phyloP scores from a whole-genome alignment of 192 early-diverging fungal species.

The Diversispora eburnea region DNA sequence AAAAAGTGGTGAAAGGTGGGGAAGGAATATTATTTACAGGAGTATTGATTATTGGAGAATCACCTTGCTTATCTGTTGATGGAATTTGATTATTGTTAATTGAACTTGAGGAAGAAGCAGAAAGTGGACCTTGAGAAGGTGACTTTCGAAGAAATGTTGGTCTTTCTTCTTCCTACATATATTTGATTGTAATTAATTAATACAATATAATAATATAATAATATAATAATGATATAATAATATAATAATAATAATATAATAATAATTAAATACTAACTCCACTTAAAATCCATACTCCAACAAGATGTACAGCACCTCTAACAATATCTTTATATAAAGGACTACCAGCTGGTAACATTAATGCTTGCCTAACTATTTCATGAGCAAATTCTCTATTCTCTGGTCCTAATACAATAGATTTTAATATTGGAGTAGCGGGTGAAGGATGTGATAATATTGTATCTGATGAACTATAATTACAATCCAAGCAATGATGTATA shows the following conservation, averaged over 20 bases:
- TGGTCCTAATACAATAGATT: conserved; percentile 52
- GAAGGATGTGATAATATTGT: conserved; percentile 42
- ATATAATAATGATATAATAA: too few species aligned
- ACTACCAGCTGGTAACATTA: conserved; percentile 59
- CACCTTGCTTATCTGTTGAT: conserved; percentile 18
- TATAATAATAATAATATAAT: background rate
- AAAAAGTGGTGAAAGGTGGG: conserved; percentile 30
- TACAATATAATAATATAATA: background rate
- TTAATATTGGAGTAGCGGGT: conserved; percentile 58
- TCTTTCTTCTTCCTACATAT: conserved; percentile 63
- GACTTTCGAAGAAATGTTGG: conserved; percentile 58
- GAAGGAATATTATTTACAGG: background rate
- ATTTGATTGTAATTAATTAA: background rate
- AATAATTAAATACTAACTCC: conserved; percentile 15
- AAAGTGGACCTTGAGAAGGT: conserved; percentile 12
- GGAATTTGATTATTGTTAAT: conserved; percentile 8
- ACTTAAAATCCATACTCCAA: conserved; percentile 64
- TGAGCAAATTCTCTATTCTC: conserved; percentile 71
- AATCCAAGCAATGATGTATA: conserved; percentile 61
- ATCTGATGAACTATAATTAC: conserved; percentile 37
- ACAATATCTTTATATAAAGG: conserved; percentile 60
- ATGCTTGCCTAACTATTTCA: conserved; percentile 68
- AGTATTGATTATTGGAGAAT: background rate
- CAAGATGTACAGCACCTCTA: conserved; percentile 59
- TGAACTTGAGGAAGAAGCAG: conserved; percentile 22